Base-by-base conservation (phyloP, 192 early-diverging fungal genomes). In the Gonapodya sp. region DNA sequence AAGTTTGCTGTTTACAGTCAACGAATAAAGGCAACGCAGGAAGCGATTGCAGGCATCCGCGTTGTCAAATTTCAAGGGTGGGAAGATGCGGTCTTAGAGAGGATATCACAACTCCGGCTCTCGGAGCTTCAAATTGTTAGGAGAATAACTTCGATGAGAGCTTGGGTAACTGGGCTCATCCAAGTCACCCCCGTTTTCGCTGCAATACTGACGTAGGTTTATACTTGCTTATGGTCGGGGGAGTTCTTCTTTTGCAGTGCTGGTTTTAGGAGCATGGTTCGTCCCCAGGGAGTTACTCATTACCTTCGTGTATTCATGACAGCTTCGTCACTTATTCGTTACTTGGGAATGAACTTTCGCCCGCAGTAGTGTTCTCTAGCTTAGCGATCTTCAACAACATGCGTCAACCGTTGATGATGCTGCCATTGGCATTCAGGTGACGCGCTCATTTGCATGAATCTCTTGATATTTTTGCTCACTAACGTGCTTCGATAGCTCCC, bases 361-460 rank as follows among this genome's bases (percentile, higher is more conserved):
- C 46, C 46, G 77, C 74, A 35, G 24, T 87, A 31, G 82, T 88
- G 2, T 88, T 88, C 37, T 88, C 87, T 0, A 81, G 86, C 2
- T 34, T 88, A 73, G 83, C 89, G 0, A 78, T 89, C 24, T 90
- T 90, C 82, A 85, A 84, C 18, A 82, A 88, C 8, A 37, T 90
- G 24, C 85, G 86, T 0, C 81, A 88, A 0, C 87, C 89, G 0
- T 75, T 90, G 34, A 78, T 86, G 36, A 78, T 87, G 8, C 74
- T 87, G 30, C 89, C 89, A 0, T 80, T 83, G 64, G 72, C 80
- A 0, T 85, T 87, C 73, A 80, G n/a, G n/a, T n/a, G n/a, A n/a
- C n/a, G n/a, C n/a, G n/a, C n/a, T n/a, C n/a, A n/a, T n/a, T n/a
- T n/a, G n/a, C n/a, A n/a, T n/a, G n/a, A n/a, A n/a, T n/a, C n/a